Conservation (phyloP, 306 rosid genomes). For the Rubus idaeus region DNA sequence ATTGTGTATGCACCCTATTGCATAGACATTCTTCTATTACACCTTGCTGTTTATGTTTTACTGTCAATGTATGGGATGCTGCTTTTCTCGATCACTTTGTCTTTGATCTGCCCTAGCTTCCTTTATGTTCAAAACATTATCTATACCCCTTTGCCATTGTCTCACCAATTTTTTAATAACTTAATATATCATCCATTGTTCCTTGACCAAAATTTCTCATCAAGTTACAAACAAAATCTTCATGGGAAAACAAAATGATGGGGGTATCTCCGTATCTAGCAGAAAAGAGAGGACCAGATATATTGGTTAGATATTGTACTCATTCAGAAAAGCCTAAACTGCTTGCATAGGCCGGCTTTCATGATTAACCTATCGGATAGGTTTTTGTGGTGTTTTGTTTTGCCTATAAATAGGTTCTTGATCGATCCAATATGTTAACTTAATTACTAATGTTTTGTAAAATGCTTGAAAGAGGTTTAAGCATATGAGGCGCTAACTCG, state of each 20-base stretch:
- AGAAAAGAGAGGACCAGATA: constrained; percentile 13
- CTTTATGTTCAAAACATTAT: constrained; percentile 22
- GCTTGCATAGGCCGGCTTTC: constrained; percentile 7
- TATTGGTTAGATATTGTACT: neutral
- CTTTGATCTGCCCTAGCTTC: constrained; percentile 18
- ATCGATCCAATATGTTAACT: too few species aligned
- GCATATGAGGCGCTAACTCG: too few species aligned
- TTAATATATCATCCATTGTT: constrained; percentile 27
- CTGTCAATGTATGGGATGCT: constrained; percentile 14
- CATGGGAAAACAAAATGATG: constrained; percentile 13
- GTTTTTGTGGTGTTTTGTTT: neutral
- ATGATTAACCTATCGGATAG: neutral
- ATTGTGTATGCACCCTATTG: constrained; percentile 33
- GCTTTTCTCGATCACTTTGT: neutral
- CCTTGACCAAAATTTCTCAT: constrained; percentile 39
- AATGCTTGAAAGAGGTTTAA: too few species aligned
- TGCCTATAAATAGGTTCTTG: neutral
- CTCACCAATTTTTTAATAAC: constrained; percentile 24
- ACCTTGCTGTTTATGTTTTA: constrained; percentile 28
- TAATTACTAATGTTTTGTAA: too few species aligned
- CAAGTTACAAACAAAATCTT: constrained; percentile 22
- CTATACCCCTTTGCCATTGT: constrained; percentile 23
- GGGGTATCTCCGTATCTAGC: constrained; percentile 18
- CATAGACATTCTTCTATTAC: constrained; percentile 24
- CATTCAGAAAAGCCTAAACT: constrained; percentile 14